Evolutionary conservation across 352 stramenopile genomes (phyloP).

Genomic region (Plasmopara viticola): DNA sequence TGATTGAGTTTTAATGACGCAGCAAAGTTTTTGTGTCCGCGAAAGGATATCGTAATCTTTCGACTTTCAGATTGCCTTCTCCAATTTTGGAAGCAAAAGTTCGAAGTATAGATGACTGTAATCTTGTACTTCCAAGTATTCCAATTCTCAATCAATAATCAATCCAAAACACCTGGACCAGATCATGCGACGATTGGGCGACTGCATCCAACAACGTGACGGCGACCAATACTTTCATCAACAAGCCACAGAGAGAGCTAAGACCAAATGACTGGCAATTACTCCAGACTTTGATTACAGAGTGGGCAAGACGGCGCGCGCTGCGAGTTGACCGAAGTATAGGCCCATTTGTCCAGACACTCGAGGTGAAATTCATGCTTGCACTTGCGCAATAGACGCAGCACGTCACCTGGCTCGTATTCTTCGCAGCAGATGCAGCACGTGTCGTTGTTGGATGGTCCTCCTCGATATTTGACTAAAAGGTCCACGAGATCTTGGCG

Average conservation of each 20-base stretch:
- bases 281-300: slow-evolving; percentile 78
- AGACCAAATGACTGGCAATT: slow-evolving; percentile 5
- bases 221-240: too few relatives aligned
- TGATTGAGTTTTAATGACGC: too few relatives aligned
- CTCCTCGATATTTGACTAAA: slow-evolving; percentile 65
- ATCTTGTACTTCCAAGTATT: too few relatives aligned
- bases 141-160: too few relatives aligned
- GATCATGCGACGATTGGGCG: too few relatives aligned
- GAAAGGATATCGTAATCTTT: too few relatives aligned
- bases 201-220: too few relatives aligned
- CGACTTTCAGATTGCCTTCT: too few relatives aligned
- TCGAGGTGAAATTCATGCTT: slow-evolving; percentile 87
- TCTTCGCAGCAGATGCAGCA: slow-evolving; percentile 87
- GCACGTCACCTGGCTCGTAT: slow-evolving; percentile 69
- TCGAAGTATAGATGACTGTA: too few relatives aligned
- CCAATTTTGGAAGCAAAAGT: too few relatives aligned
- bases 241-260: neutral
- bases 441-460: slow-evolving; percentile 77
- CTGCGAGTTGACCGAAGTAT: slow-evolving; percentile 65
- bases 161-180: too few relatives aligned
- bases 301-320: slow-evolving; percentile 69
- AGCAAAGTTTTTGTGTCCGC: too few relatives aligned
- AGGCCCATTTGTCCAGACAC: slow-evolving; percentile 85
- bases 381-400: slow-evolving; percentile 73
- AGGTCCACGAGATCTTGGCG: slow-evolving; percentile 64